A percentile compares a stretch with the other conserved stretches of the same genome.
phyloP scores from a whole-genome alignment of 2,329 filamentous ascomycete species.

The Hymenotorrendiella dingleyae region DNA sequence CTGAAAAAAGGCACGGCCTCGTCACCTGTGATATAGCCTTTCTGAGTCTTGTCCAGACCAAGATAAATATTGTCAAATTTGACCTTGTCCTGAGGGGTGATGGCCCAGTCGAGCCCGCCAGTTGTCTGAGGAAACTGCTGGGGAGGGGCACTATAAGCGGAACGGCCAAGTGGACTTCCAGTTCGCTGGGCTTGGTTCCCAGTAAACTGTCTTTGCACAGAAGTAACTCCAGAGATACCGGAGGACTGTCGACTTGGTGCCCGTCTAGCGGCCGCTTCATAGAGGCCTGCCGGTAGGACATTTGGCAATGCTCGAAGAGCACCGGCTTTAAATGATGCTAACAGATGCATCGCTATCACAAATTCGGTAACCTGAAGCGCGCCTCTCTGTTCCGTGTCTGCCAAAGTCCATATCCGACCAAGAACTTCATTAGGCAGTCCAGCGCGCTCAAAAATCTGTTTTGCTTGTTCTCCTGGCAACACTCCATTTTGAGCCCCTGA shows the following conservation, averaged over 20 bases:
- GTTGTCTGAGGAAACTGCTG: conserved; percentile 24
- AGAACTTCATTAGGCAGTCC: conserved; percentile 83
- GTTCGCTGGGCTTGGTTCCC: conserved; percentile 54
- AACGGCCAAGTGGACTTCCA: conserved; percentile 50
- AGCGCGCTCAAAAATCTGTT: conserved; percentile 92
- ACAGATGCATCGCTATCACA: conserved; percentile 94
- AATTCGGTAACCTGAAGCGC: conserved; percentile 85
- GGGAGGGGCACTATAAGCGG: conserved; percentile 39
- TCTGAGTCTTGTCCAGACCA: conserved; percentile 72
- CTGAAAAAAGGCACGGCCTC: conserved; percentile 93
- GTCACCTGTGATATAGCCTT: conserved; percentile 84
- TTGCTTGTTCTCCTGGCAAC: conserved; percentile 79
- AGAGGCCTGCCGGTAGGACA: conserved; percentile 76
- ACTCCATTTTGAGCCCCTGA: conserved; percentile 72
- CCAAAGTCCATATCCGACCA: conserved; percentile 92
- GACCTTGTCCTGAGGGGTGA: conserved; percentile 76
- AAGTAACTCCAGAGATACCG: conserved; percentile 50
- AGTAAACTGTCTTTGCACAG: conserved; percentile 79
- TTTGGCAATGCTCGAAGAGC: conserved; percentile 72
- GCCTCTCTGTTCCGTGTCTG: conserved; percentile 89
- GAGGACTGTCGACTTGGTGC: conserved; percentile 38
- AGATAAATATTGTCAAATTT: conserved; percentile 84
- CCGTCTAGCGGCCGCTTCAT: conserved; percentile 80
- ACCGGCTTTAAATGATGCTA: conserved; percentile 85
- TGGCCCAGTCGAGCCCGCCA: conserved; percentile 65